A percentile compares a stretch with the other conserved stretches of the same genome.
phyloP scores from a whole-genome alignment of 257 asterid genomes.

The Solanum piurae region DNA sequence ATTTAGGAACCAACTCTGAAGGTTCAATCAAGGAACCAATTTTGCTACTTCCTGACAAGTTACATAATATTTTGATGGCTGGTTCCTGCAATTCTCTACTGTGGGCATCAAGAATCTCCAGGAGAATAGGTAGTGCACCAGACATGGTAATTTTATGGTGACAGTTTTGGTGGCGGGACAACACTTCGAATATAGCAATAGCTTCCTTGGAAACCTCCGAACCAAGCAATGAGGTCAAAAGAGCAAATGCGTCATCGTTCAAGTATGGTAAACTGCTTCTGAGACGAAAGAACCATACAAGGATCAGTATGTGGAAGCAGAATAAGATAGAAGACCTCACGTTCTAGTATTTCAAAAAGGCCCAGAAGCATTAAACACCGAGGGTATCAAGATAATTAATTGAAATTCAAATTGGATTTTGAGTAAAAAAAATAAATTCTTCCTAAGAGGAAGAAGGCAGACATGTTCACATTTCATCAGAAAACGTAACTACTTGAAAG shows the following conservation, averaged over 20 bases:
- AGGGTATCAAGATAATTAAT: background rate
- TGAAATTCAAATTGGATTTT: background rate
- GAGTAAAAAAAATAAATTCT: background rate
- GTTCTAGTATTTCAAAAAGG: background rate
- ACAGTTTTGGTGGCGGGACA: constrained; percentile 30
- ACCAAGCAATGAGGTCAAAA: constrained; percentile 62
- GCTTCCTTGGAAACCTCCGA: constrained; percentile 51
- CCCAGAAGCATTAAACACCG: background rate
- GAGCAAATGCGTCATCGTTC: constrained; percentile 37
- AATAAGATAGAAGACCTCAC: background rate
- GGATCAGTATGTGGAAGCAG: background rate
- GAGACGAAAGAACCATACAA: constrained; percentile 11
- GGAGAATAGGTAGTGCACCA: constrained; percentile 34
- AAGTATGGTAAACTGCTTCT: constrained; percentile 32
- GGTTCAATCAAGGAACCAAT: constrained; percentile 18
- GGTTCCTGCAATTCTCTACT: constrained; percentile 39
- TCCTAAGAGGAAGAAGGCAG: background rate
- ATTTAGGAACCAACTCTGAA: constrained; percentile 36
- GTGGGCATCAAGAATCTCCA: constrained; percentile 42
- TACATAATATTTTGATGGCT: constrained; percentile 37
- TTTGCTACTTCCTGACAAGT: constrained; percentile 34
- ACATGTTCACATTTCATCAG: background rate
- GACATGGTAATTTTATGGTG: constrained; percentile 31
- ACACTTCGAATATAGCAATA: constrained; percentile 35
- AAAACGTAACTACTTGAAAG: background rate